Evolutionary conservation across 2,329 filamentous ascomycete species (phyloP).

Genomic region (Hypoxylon sp.): DNA sequence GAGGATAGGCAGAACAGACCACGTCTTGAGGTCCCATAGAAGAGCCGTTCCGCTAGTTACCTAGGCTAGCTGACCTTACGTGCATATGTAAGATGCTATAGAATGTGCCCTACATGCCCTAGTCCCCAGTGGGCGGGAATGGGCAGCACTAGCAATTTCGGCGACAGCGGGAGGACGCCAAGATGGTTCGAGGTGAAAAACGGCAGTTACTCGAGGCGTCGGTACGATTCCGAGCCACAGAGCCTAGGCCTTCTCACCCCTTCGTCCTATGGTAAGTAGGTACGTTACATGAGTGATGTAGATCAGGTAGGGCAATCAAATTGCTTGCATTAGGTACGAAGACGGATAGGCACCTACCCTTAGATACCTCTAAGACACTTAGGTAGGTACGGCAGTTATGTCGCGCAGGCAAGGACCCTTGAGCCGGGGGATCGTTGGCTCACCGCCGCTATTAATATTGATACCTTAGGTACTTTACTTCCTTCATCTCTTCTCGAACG

Average conservation of each 20-base stretch:
- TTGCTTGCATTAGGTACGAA: conserved; percentile 16
- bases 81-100: conserved; percentile 16
- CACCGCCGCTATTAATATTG: conserved; percentile 6
- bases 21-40: neutral
- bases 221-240: conserved; percentile 29
- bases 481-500: conserved; percentile 19
- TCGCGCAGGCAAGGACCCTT: conserved; percentile 6
- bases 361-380: conserved; percentile 1
- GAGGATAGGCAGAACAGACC: conserved; percentile 2
- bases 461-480: conserved; percentile 4
- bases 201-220: conserved; percentile 18
- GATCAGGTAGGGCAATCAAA: conserved; percentile 20
- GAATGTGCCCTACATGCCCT: conserved; percentile 2
- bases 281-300: conserved; percentile 4
- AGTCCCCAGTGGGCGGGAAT: conserved; percentile 8
- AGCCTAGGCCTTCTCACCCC: conserved; percentile 17
- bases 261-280: neutral
- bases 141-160: conserved; percentile 23
- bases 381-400: conserved; percentile 6
- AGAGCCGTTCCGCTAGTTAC: conserved; percentile 6
- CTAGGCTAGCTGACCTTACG: conserved; percentile 16
- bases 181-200: conserved; percentile 4
- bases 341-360: conserved; percentile 27
- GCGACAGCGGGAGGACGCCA: conserved; percentile 13
- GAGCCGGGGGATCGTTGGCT: conserved; percentile 28